Evolutionary conservation across 805 yeast genomes (phyloP).

Genomic region (Brettanomyces custersianus): DNA sequence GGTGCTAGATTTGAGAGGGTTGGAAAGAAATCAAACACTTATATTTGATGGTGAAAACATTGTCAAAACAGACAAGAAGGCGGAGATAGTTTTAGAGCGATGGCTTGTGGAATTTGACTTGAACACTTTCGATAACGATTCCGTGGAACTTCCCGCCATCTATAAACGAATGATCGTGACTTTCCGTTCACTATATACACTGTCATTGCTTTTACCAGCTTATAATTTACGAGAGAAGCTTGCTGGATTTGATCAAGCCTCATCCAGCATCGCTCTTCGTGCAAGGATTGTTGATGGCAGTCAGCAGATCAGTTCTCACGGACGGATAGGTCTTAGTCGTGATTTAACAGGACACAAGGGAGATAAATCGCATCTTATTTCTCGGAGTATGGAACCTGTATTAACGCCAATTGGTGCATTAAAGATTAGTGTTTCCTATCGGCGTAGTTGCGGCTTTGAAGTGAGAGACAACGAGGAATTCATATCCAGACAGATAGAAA

Average conservation of each 20-base stretch:
- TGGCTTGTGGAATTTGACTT: slow-evolving; percentile 83
- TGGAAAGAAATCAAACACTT: slow-evolving; percentile 16
- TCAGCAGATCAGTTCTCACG: slow-evolving; percentile 68
- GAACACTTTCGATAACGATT: slow-evolving; percentile 25
- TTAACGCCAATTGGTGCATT: slow-evolving; percentile 69
- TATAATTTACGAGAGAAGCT: slow-evolving; percentile 46
- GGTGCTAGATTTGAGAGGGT: slow-evolving; percentile 28
- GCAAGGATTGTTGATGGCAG: slow-evolving; percentile 68
- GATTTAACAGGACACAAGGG: slow-evolving; percentile 33
- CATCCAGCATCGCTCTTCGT: slow-evolving; percentile 31
- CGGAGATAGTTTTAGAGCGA: slow-evolving; percentile 87
- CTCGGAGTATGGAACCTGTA: slow-evolving; percentile 60
- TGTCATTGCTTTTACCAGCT: slow-evolving; percentile 62
- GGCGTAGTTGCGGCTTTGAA: slow-evolving; percentile 61
- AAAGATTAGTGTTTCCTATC: slow-evolving; percentile 67
- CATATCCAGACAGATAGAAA: slow-evolving; percentile 37
- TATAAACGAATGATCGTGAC: slow-evolving; percentile 68
- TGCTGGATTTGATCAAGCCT: slow-evolving; percentile 24
- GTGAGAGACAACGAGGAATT: slow-evolving; percentile 60
- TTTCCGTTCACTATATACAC: slow-evolving; percentile 65
- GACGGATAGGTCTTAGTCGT: slow-evolving; percentile 78
- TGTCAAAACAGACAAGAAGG: slow-evolving; percentile 51
- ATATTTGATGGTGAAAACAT: slow-evolving; percentile 28
- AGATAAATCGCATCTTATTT: slow-evolving; percentile 22
- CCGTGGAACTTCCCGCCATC: slow-evolving; percentile 53